Evolutionary conservation across 2,329 filamentous ascomycete genomes (phyloP), one percentile per base, ranked within the genome.

Genomic region (Cadophora gregata): DNA sequence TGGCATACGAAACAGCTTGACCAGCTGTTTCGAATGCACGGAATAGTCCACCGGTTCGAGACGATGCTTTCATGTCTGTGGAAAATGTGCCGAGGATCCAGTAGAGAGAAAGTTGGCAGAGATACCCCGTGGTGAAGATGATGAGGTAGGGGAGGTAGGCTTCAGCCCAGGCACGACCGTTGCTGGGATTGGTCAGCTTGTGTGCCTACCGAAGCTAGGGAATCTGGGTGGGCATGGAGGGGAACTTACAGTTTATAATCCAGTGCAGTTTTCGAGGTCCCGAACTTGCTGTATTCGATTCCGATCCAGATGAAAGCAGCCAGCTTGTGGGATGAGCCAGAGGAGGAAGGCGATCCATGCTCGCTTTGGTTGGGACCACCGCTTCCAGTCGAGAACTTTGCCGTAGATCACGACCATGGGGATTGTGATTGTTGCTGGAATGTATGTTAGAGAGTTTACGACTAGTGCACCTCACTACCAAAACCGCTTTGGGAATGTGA

Each of bases 41-140:
- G 9, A 85, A 76, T 0, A 84, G 73, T 1, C 82, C 81, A 3
- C 84, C 82, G 0, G 79, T 80, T 0, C 84, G 77, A 0, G 83
- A 82, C 5, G 73, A 76, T 5, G 73, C 70, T 47, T 76, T 75
- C 1, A 78, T 73, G 25, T 80, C 77, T 0, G 75, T 77, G 2
- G 78, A 77, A 25, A 79, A 77, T 3, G 75, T 77, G 33, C 77
- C 77, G 16, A 79, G 70, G 24, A 79, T 77, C 78, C 78, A 80
- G 70, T 80, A 80, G 5, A 80, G 68, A 1, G 68, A 70, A 6
- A 70, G 53, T 59, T 70, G 68, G 51, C 63, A 67, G 9, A 70
- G 67, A 25, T 70, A 70, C 2, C 68, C 68, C 3, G 67, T 70
- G 29, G 61, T 65, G 53, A 70, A 70, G 16, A 70, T 63, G n/a